Evolutionary conservation across 345 rosid genomes (phyloP), one percentile per base, ranked within the genome.

Genomic region (Turritis glabra): DNA sequence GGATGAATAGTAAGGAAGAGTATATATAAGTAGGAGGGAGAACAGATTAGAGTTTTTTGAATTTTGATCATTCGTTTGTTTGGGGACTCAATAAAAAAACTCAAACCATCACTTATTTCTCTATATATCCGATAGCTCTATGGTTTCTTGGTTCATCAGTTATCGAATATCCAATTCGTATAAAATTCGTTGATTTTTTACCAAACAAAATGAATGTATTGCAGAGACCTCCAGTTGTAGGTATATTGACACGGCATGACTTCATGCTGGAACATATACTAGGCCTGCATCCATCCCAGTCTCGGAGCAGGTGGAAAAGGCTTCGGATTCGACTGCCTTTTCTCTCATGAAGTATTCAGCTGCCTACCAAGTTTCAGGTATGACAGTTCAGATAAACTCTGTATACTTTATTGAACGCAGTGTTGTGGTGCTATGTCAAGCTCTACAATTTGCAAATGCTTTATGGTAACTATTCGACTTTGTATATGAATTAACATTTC

Each of bases 251-350:
- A 7, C 81, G 97, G 82, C 97, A 91, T 21, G 98, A 91, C 79
- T 94, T 94, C 90, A 94, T 91, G 97, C 86, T 92, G 1, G 93
- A 84, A 79, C 97, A 95, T 73, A 73, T 90, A 72, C 67, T 90
- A 79, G 85, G 82, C 62, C 72, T 91, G 86, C 90, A 87, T 71
- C 97, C 97, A 1, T 35, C 79, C 21, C 83, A 84, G 47, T 56
- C 44, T 8, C 73, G 76, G 40, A 82, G 88, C 79, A 85, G 81
- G 80, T 90, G 97, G 97, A 91, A 90, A 74, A 84, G 92, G 82
- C 78, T 90, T 62, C 80, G 97, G 46, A 63, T 95, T 69, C 50
- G 43, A 67, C 41, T 87, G 17, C 91, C 96, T 57, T 61, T 71
- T 70, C 27, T 75, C 55, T 60, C 69, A 2, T 74, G 48, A 56